phyloP scores from a whole-genome alignment of 192 early-diverging fungal genomes.

The Oehlia diaphana region DNA sequence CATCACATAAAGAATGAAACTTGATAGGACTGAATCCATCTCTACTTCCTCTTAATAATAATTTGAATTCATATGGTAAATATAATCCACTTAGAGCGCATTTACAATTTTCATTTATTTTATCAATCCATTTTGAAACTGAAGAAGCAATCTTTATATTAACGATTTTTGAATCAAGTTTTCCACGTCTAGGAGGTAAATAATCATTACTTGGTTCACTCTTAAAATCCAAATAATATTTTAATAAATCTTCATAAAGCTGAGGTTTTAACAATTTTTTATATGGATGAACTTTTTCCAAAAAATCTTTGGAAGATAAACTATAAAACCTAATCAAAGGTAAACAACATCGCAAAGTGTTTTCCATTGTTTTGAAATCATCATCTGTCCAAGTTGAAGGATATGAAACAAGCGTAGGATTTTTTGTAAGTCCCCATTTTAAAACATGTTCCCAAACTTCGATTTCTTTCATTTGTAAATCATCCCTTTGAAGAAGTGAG shows the following conservation, averaged over 20 bases:
- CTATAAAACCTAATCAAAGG: neutral
- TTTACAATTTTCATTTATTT: neutral
- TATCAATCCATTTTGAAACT: neutral
- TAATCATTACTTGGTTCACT: neutral
- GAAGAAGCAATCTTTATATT: neutral
- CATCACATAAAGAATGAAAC: neutral
- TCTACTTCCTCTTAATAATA: neutral
- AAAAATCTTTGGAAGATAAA: neutral
- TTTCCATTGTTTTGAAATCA: neutral
- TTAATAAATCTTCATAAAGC: neutral
- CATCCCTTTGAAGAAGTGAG: neutral
- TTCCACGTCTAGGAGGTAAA: neutral
- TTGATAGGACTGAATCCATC: neutral
- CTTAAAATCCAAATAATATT: neutral
- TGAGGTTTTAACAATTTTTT: neutral
- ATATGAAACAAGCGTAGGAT: neutral
- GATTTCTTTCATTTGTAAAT: neutral
- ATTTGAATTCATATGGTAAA: neutral
- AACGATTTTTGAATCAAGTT: neutral
- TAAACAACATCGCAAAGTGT: neutral
- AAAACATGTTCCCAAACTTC: neutral
- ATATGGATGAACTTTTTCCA: neutral
- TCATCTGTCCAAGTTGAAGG: neutral
- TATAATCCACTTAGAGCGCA: neutral
- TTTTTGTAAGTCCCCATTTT: neutral